Evolutionary conservation across 345 rosid genomes (phyloP).

Genomic region (Camelina sativa): DNA sequence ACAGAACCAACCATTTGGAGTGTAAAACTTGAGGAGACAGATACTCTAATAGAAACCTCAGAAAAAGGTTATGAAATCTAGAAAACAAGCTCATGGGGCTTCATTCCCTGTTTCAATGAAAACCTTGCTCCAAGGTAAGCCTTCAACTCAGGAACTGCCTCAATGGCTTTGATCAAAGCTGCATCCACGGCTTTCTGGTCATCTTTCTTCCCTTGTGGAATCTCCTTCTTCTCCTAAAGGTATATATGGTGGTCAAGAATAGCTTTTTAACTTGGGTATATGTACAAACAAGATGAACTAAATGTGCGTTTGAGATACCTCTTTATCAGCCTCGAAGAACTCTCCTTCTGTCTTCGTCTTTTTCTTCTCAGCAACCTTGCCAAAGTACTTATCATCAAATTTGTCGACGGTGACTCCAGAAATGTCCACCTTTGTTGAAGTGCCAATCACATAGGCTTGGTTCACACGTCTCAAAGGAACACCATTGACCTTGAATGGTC

Average conservation of each 20-base stretch:
- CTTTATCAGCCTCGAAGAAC: constrained; percentile 77
- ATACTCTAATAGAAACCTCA: constrained; percentile 11
- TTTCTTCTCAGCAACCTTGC: constrained; percentile 71
- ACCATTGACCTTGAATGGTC: constrained; percentile 78
- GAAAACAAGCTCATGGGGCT: constrained; percentile 81
- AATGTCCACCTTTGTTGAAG: constrained; percentile 69
- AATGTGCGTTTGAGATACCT: constrained; percentile 42
- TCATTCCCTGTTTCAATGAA: constrained; percentile 77
- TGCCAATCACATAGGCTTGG: constrained; percentile 63
- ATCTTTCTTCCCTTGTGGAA: constrained; percentile 76
- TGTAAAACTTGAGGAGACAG: constrained; percentile 7
- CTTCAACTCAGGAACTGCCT: constrained; percentile 69
- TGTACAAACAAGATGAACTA: background rate
- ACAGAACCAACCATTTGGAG: constrained; percentile 17
- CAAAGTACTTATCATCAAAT: constrained; percentile 69
- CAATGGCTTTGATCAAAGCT: constrained; percentile 64
- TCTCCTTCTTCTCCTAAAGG: constrained; percentile 63
- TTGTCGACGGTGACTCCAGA: constrained; percentile 66
- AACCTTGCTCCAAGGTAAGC: constrained; percentile 77
- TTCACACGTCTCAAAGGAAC: constrained; percentile 73
- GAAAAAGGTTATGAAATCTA: constrained; percentile 40
- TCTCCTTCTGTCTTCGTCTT: constrained; percentile 75
- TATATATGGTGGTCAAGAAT: background rate
- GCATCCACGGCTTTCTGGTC: constrained; percentile 80
- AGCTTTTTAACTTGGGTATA: background rate